Evolutionary conservation across 1,284 basidiomycete species (phyloP).

Genomic region (Vanrija pseudolonga): DNA sequence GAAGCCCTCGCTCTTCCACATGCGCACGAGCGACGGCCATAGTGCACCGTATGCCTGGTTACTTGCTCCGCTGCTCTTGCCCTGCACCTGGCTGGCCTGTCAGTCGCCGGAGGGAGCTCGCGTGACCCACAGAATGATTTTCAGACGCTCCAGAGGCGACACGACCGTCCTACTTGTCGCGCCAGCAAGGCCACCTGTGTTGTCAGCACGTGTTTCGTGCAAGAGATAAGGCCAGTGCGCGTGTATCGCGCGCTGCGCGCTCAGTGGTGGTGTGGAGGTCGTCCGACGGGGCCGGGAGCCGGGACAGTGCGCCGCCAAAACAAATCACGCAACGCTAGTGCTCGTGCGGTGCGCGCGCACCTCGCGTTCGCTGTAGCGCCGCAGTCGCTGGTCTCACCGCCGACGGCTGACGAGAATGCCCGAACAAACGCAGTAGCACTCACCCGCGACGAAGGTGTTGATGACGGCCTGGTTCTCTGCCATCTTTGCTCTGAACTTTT

Average conservation of each 20-base stretch:
- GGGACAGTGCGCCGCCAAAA: too few relatives aligned
- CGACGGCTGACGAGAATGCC: too few relatives aligned
- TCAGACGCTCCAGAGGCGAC: slow-evolving; percentile 82
- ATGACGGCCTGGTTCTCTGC: slow-evolving; percentile 40
- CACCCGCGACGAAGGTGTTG: slow-evolving; percentile 44
- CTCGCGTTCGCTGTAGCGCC: not conserved
- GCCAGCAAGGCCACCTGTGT: slow-evolving; percentile 41
- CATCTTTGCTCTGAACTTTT: not conserved
- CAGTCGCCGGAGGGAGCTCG: not conserved
- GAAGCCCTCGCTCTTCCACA: slow-evolving; percentile 92
- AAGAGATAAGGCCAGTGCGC: too few relatives aligned
- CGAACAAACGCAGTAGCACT: not conserved
- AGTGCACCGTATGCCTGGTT: slow-evolving; percentile 72
- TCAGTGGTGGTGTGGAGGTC: too few relatives aligned
- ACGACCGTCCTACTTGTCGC: slow-evolving; percentile 80
- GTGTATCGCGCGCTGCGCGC: too few relatives aligned
- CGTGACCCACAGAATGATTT: slow-evolving; percentile 81
- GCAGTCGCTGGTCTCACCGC: slow-evolving; percentile 1
- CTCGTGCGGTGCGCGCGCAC: not conserved
- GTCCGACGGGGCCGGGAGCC: not conserved
- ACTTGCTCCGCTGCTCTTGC: slow-evolving; percentile 39
- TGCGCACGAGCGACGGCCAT: slow-evolving; percentile 70
- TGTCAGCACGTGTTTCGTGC: too few relatives aligned
- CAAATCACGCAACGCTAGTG: not conserved
- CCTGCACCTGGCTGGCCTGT: slow-evolving; percentile 67